Base-by-base conservation (phyloP, 495 filamentous ascomycete species). In the Rhypophila decipiens region DNA sequence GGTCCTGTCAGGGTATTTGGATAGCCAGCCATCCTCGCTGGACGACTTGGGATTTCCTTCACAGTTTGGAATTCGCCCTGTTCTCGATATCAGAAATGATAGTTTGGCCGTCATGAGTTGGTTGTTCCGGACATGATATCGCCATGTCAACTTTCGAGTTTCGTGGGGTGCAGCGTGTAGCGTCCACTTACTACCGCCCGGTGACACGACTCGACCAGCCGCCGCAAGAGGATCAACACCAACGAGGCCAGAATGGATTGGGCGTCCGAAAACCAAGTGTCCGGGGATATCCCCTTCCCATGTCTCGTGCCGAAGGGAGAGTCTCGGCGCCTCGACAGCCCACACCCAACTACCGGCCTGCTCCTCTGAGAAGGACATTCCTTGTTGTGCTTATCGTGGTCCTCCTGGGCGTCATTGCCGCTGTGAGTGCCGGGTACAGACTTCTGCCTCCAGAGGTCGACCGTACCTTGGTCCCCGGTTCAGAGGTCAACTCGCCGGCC, bases 331-430 rank as follows among this genome's bases (percentile, higher is more conserved):
- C 15, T 11, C 23, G 21, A 12, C 35, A 24, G 15, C 42, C 42
- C 23, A 39, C 33, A 12, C 59, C 59, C 23, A 59, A 67, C 47
- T 69, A 69, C 47, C 59, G 55, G 40, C 66, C 66, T 8, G 34
- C 50, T n/a, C 52, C 64, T 8, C 39, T 69, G 46, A 54, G 59
- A 55, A 65, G 66, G 61, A 50, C 55, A 18, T 69, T 67, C 52
- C 47, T 69, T n/a, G 33, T 39, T 0, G 31, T 9, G 24, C 38
- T 63, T 33, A 37, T 57, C 18, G 20, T 52, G 5, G 42, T 52
- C 27, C 36, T 67, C 42, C 21, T 58, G 19, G 51, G 43, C 1
- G 29, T 60, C 8, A 29, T 67, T 5, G 56, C 49, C 2, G 13
- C 56, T 4, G 36, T 65, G 36, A 59, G 31, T 3, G 56, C 49